Percentiles rank a stretch among this genome's conserved stretches.
phyloP scores from a whole-genome alignment of 306 rosid species.

The Quercus alba region DNA sequence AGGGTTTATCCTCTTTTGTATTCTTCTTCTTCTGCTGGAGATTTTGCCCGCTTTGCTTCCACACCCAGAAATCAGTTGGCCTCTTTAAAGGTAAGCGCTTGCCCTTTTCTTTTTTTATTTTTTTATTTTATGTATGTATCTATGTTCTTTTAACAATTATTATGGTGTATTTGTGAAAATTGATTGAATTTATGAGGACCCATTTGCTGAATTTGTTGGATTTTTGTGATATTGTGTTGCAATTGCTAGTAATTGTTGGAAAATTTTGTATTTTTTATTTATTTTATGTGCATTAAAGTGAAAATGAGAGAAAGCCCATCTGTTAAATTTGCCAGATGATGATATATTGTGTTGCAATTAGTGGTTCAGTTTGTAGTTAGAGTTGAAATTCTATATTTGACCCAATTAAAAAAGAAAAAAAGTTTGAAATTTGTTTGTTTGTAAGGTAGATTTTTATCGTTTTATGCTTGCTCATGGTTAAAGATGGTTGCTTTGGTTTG shows the following conservation, averaged over 20 bases:
- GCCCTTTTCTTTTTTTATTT: not conserved
- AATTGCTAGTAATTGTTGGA: not conserved
- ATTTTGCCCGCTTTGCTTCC: conserved; percentile 35
- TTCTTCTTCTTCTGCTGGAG: conserved; percentile 36
- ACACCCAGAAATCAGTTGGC: conserved; percentile 49
- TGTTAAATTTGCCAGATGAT: not conserved
- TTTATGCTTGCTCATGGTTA: not conserved
- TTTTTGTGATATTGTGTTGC: not conserved
- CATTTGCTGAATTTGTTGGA: conserved; percentile 10
- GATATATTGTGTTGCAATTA: not conserved
- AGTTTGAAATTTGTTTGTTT: no score
- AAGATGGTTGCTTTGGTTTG: not conserved
- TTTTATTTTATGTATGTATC: not conserved
- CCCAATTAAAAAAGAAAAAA: not conserved
- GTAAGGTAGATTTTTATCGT: no score
- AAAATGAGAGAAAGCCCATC: not conserved
- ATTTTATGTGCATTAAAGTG: not conserved
- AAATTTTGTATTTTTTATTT: not conserved
- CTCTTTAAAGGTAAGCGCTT: conserved; percentile 62
- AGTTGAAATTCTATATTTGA: not conserved
- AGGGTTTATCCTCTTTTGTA: conserved; percentile 35
- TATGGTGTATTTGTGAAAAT: not conserved
- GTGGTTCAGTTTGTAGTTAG: not conserved
- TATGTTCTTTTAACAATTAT: not conserved
- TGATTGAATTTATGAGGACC: conserved; percentile 20